Evolutionary conservation across 768 basidiomycete genomes (phyloP).

Genomic region (Artomyces pyxidatus): DNA sequence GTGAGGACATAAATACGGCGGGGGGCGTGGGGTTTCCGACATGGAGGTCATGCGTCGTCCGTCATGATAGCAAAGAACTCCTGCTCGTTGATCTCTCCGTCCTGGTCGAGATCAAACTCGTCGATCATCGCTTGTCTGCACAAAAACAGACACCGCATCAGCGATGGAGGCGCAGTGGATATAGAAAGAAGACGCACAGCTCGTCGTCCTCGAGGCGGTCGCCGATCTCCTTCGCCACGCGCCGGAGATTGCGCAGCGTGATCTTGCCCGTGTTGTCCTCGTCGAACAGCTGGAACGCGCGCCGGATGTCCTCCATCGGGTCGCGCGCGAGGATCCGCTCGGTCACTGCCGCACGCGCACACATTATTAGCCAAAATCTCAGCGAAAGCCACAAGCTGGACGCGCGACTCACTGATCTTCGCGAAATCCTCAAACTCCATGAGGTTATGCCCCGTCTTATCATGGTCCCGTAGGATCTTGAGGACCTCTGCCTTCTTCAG

Average conservation of each 20-base stretch:
- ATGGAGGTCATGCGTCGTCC: constrained; percentile 59
- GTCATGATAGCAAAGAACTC: constrained; percentile 98
- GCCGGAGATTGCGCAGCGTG: constrained; percentile 77
- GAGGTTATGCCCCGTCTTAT: constrained; percentile 70
- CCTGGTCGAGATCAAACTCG: constrained; percentile 97
- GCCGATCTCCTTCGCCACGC: constrained; percentile 95
- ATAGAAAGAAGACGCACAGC: constrained; percentile 52
- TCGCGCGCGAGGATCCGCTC: constrained; percentile 89
- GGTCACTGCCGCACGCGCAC: constrained; percentile 59
- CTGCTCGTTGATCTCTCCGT: constrained; percentile 93
- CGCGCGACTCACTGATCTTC: constrained; percentile 67
- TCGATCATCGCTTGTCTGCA: constrained; percentile 98
- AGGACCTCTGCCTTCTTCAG: constrained; percentile 97
- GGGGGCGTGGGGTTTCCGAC: too few relatives aligned
- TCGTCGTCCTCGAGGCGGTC: constrained; percentile 95
- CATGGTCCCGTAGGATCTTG: constrained; percentile 87
- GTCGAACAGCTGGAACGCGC: constrained; percentile 95
- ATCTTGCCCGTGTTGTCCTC: constrained; percentile 96
- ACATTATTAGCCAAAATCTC: background rate
- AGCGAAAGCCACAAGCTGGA: background rate
- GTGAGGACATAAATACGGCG: too few relatives aligned
- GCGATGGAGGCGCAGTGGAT: background rate
- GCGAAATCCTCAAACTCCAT: constrained; percentile 94
- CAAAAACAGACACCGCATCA: background rate
- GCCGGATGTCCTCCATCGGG: constrained; percentile 91